A percentile compares a stretch with the other conserved stretches of the same genome.
phyloP scores from a whole-genome alignment of 1,284 basidiomycete species.

The Cryptococcus sp. region DNA sequence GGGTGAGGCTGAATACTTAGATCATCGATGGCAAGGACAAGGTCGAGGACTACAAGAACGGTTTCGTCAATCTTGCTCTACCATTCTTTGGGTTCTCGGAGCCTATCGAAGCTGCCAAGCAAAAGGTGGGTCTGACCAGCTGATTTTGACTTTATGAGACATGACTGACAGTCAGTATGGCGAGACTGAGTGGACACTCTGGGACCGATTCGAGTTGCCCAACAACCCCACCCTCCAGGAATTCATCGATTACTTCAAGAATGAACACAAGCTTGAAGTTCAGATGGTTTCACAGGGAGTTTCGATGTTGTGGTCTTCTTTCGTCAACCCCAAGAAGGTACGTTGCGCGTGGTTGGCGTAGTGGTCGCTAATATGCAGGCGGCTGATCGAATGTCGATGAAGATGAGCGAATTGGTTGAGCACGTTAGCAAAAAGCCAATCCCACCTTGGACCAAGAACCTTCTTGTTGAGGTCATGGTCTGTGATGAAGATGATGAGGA shows the following conservation, averaged over 20 bases:
- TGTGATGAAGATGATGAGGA: conserved; percentile 79
- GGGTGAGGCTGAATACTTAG: conserved; percentile 47
- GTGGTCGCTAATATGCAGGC: conserved; percentile 53
- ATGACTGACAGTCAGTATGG: conserved; percentile 56
- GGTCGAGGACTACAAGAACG: conserved; percentile 95
- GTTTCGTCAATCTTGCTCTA: conserved; percentile 94
- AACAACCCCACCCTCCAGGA: conserved; percentile 85
- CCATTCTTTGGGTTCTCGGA: conserved; percentile 99
- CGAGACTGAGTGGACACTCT: conserved; percentile 89
- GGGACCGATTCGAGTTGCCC: conserved; percentile 94
- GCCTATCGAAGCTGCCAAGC: conserved; percentile 86
- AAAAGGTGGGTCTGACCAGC: conserved; percentile 59
- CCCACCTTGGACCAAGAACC: conserved; percentile 69
- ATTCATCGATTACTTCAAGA: conserved; percentile 79
- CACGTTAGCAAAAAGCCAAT: conserved; percentile 90
- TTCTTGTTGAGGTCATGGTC: conserved; percentile 92
- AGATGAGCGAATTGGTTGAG: conserved; percentile 86
- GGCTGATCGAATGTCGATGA: conserved; percentile 81
- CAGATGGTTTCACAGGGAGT: conserved; percentile 96
- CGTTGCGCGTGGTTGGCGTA: conserved; percentile 17
- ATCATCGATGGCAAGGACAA: conserved; percentile 92
- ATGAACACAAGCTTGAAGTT: conserved; percentile 79
- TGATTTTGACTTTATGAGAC: neutral
- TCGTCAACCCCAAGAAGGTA: conserved; percentile 85
- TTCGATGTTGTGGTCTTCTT: conserved; percentile 96